These are phyloP conservation scores for Sporothrix curviconia DNA, from an alignment of 2,329 filamentous ascomycete genomes.

Conservation along the genomic window DNA sequence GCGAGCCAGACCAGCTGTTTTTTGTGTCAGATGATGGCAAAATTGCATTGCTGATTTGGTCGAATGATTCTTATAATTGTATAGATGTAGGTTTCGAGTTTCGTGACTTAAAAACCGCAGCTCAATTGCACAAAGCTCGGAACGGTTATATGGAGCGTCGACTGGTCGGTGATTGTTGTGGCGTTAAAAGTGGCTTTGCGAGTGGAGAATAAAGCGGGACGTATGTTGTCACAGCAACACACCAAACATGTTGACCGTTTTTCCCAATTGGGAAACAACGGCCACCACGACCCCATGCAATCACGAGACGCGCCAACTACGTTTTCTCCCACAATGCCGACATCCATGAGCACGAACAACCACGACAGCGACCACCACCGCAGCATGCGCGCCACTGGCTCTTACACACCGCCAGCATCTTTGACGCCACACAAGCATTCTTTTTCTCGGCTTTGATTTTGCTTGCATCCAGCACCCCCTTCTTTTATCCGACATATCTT, in stretches of 20 bases:
- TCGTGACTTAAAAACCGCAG: no score
- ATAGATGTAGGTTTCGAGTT: no score
- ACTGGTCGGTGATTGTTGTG: neutral
- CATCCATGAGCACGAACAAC: conserved; percentile 1
- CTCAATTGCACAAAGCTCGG: no score
- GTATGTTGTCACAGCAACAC: conserved; percentile 19
- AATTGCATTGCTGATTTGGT: no score
- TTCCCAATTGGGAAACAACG: conserved; percentile 18
- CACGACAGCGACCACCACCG: neutral
- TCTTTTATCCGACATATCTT: conserved; percentile 11
- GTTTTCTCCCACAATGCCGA: neutral
- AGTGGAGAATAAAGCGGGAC: neutral
- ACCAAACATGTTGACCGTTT: conserved; percentile 13
- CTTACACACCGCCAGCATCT: neutral
- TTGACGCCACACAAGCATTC: neutral
- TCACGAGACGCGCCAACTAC: conserved; percentile 14
- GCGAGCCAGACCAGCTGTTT: no score
- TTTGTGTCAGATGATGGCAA: neutral
- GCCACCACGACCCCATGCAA: neutral
- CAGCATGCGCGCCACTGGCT: neutral
- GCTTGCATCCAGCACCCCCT: neutral
- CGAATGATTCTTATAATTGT: no score
- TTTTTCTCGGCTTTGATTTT: neutral
- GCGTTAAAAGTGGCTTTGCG: neutral
- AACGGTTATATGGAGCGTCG: no score